Evolutionary conservation across 2,329 filamentous ascomycete genomes (phyloP), one percentile per base, ranked within the genome.

Genomic region (Neocatenulostroma microsporum): DNA sequence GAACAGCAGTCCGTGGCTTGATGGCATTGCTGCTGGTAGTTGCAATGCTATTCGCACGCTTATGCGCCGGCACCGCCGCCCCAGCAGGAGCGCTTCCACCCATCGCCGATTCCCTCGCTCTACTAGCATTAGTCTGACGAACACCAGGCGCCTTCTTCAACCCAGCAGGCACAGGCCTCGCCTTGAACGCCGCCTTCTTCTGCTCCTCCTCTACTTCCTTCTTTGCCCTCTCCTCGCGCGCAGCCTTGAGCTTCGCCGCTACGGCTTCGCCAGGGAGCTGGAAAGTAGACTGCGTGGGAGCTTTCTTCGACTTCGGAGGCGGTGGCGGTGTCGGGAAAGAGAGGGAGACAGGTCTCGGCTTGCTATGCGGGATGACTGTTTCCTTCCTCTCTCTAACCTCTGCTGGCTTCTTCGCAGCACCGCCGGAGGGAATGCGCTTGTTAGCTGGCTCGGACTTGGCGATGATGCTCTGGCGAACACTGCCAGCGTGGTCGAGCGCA

Each of bases 251-350:
- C 45, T 68, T 72, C 4, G 69, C 69, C 3, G 71, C 69, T 4
- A 73, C 58, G 11, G 62, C 67, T 44, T 74, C 70, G 12, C 72
- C 72, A 1, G 72, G 70, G 0, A 75, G 61, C 30, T 66, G 59
- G 48, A 75, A 75, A 3, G 58, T 68, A 6, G 70, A 53, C 34
- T 55, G 63, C 0, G 72, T 74, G 1, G 67, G 67, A 11, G 69
- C 58, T 45, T 70, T 73, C 15, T 57, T 59, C 2, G 70, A 73
- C 46, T 70, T 74, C 7, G 60, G 51, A 12, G 63, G 64, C 11
- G 64, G 62, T 5, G 64, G 62, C 25, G 62, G 68, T 7, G 57
- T 66, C 18, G 60, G 69, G 46, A 68, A 75, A 39, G 56, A 64
- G 50, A 64, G 56, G 47, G 61, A 68, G 51, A 68, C 62, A 34